Evolutionary conservation across 1,284 basidiomycete genomes (phyloP).

Genomic region (Leucoagaricus sp.): DNA sequence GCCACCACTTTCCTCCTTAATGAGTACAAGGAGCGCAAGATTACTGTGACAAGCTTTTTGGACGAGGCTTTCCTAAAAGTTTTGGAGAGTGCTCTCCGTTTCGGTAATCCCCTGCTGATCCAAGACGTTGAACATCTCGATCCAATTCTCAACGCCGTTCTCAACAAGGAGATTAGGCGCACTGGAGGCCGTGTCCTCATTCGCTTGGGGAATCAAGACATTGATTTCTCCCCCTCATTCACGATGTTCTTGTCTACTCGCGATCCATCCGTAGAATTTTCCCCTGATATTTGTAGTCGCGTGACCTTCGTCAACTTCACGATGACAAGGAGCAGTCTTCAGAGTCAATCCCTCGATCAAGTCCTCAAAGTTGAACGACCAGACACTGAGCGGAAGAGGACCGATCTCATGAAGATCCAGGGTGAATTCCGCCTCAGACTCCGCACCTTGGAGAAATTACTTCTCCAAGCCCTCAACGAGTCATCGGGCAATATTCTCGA

Average conservation of each 20-base stretch:
- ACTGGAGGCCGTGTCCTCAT: constrained; percentile 98
- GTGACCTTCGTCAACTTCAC: constrained; percentile 99
- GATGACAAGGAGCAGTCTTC: constrained; percentile 97
- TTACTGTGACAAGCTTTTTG: constrained; percentile 97
- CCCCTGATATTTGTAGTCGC: constrained; percentile 97
- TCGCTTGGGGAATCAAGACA: constrained; percentile 97
- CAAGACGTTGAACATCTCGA: constrained; percentile 98
- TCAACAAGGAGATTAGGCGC: constrained; percentile 95
- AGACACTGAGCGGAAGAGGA: constrained; percentile 95
- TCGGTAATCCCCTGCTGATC: constrained; percentile 96
- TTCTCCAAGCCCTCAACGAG: constrained; percentile 96
- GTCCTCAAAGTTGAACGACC: constrained; percentile 97
- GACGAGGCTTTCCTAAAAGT: constrained; percentile 99
- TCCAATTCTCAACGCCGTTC: constrained; percentile 96
- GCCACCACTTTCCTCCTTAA: constrained; percentile 94
- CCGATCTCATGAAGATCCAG: constrained; percentile 98
- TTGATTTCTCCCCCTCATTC: constrained; percentile 99
- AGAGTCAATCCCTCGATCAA: constrained; percentile 97
- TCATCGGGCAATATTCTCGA: constrained; percentile 97
- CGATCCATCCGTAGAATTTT: constrained; percentile 97
- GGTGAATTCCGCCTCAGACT: constrained; percentile 96
- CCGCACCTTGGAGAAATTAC: constrained; percentile 89
- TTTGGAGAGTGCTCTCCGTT: constrained; percentile 97
- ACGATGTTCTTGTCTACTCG: constrained; percentile 99
- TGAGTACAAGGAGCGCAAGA: constrained; percentile 95